Conservation (phyloP, 495 filamentous ascomycete genomes). For the Aspergillus biplanus region DNA sequence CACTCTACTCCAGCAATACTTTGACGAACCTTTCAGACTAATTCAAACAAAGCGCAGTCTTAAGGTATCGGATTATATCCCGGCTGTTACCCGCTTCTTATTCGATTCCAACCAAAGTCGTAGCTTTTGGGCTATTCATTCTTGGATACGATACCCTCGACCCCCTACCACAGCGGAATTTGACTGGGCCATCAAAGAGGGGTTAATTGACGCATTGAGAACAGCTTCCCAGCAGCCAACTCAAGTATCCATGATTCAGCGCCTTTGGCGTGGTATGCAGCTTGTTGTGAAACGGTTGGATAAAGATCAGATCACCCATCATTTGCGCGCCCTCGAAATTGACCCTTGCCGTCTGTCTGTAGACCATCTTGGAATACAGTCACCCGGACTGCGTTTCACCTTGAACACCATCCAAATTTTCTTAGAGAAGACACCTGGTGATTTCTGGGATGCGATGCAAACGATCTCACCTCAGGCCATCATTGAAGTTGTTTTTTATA, state of each 20-base stretch:
- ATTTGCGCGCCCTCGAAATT: slow-evolving; percentile 75
- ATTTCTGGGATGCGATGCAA: slow-evolving; percentile 87
- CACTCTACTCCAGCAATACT: slow-evolving; percentile 56
- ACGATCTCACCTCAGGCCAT: slow-evolving; percentile 73
- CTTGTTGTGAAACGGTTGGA: slow-evolving; percentile 71
- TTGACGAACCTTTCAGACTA: slow-evolving; percentile 76
- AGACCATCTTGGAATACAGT: slow-evolving; percentile 69
- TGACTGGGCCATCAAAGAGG: slow-evolving; percentile 77
- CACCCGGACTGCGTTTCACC: slow-evolving; percentile 61
- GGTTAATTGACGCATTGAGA: slow-evolving; percentile 51
- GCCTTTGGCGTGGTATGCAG: slow-evolving; percentile 76
- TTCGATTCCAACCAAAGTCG: slow-evolving; percentile 67
- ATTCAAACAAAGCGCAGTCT: slow-evolving; percentile 74
- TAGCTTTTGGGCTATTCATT: slow-evolving; percentile 66
- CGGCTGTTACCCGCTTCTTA: slow-evolving; percentile 78
- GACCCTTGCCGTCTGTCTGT: slow-evolving; percentile 77
- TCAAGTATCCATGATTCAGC: slow-evolving; percentile 56
- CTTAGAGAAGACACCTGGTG: slow-evolving; percentile 70
- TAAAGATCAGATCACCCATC: slow-evolving; percentile 75
- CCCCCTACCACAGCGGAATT: slow-evolving; percentile 70
- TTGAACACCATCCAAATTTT: slow-evolving; percentile 67
- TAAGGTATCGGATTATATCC: slow-evolving; percentile 70
- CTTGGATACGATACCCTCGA: slow-evolving; percentile 63
- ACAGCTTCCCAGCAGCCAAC: slow-evolving; percentile 48
- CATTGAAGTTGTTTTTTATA: slow-evolving; percentile 76